Percentiles rank a stretch among this genome's conserved stretches.
Evolutionary conservation across 129 eudicot species (phyloP).

Genomic region (Saussurea involucrata): DNA sequence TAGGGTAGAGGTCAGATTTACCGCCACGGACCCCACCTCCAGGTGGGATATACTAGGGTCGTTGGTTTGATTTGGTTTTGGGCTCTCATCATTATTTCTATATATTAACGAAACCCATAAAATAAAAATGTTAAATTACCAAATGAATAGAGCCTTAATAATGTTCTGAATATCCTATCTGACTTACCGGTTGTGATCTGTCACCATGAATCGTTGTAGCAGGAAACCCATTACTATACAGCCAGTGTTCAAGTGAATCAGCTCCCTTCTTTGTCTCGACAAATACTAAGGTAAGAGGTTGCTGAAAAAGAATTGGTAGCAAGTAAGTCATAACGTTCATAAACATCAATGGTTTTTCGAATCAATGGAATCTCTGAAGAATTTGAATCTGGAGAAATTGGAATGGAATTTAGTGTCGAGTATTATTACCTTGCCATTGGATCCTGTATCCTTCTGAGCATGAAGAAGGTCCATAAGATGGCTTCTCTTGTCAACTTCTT

Average conservation of each 20-base stretch:
- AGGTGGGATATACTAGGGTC: neutral
- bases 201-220: conserved; percentile 76
- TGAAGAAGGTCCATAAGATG: conserved; percentile 68
- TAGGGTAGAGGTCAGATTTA: neutral
- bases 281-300: conserved; percentile 69
- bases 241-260: conserved; percentile 68
- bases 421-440: conserved; percentile 47
- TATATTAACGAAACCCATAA: neutral
- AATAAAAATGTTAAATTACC: neutral
- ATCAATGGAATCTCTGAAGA: neutral
- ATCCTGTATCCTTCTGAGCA: conserved; percentile 38
- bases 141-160: neutral
- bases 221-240: conserved; percentile 56
- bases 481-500: conserved; percentile 68
- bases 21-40: neutral
- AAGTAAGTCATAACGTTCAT: neutral
- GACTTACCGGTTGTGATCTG: conserved; percentile 59
- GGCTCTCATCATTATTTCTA: neutral
- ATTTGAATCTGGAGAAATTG: neutral
- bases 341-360: neutral
- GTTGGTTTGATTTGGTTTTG: neutral
- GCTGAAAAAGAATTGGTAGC: conserved; percentile 34
- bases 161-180: conserved; percentile 4
- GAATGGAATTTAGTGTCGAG: neutral
- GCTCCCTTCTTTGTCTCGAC: conserved; percentile 82